phyloP scores from a whole-genome alignment of 108 stramenopile species.

The Nannochloropsis gaditana region DNA sequence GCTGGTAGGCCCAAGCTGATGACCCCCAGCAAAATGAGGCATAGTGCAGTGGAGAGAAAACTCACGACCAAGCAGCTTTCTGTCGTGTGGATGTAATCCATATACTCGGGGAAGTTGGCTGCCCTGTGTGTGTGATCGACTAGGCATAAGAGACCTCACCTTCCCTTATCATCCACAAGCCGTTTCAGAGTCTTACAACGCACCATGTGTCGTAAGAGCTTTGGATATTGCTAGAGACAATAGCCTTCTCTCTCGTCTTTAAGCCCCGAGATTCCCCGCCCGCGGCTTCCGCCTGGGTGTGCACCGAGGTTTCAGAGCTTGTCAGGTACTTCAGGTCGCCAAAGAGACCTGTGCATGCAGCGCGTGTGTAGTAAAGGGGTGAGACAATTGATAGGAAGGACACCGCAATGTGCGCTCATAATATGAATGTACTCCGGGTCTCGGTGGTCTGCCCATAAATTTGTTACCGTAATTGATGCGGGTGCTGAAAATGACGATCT shows the following conservation, averaged over 20 bases:
- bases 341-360: background rate
- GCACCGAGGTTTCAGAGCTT: background rate
- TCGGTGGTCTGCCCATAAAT: background rate
- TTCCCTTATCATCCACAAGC: too few relatives aligned
- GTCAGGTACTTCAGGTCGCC: slow-evolving; percentile 7
- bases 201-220: background rate
- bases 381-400: too few relatives aligned
- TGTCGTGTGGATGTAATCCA: too few relatives aligned
- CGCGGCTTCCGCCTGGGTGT: background rate
- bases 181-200: background rate
- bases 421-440: background rate
- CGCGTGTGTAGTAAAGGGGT: background rate
- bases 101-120: too few relatives aligned
- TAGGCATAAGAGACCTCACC: too few relatives aligned
- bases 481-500: background rate
- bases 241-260: background rate
- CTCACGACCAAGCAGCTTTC: too few relatives aligned
- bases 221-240: background rate
- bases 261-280: background rate
- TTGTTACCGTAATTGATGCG: background rate
- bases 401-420: background rate
- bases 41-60: too few relatives aligned
- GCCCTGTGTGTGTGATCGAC: too few relatives aligned
- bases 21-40: too few relatives aligned
- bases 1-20: too few relatives aligned